phyloP scores from a whole-genome alignment of 495 filamentous ascomycete genomes.

The Xanthoparmelia taractica region DNA sequence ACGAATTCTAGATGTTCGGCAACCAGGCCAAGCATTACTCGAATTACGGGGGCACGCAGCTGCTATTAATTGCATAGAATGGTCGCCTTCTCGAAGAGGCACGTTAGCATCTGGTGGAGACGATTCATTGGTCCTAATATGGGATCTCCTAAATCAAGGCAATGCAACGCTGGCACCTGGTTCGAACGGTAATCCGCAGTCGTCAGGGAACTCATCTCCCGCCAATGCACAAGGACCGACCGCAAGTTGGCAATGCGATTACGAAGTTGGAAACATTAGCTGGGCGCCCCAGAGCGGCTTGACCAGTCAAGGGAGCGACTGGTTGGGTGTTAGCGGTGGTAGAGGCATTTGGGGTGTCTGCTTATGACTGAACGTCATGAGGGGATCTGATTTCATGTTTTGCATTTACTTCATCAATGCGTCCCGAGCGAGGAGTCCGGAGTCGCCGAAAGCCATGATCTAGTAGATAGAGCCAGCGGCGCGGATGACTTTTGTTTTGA shows the following conservation, averaged over 20 bases:
- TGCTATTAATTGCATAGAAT: conserved; percentile 85
- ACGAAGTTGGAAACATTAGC: conserved; percentile 89
- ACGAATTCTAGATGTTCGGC: conserved; percentile 91
- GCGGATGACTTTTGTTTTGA: not conserved
- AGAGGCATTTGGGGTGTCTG: conserved; percentile 86
- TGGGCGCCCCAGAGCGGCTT: conserved; percentile 79
- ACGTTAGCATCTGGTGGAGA: conserved; percentile 88
- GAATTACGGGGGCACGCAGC: conserved; percentile 90
- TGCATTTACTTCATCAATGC: not conserved
- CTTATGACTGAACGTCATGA: conserved; percentile 37
- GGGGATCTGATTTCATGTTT: not conserved
- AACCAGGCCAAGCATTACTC: conserved; percentile 89
- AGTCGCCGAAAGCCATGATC: not conserved
- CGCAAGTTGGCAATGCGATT: conserved; percentile 88
- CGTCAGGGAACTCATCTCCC: conserved; percentile 31
- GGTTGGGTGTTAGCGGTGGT: conserved; percentile 89
- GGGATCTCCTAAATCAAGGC: conserved; percentile 75
- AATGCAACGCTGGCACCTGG: conserved; percentile 38
- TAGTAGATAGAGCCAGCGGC: not conserved
- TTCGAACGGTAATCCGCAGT: conserved; percentile 35
- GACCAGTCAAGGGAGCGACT: conserved; percentile 73
- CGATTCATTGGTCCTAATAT: conserved; percentile 82
- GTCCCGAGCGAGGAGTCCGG: conserved; percentile 1
- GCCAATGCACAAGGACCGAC: conserved; percentile 61
- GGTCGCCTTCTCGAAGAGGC: conserved; percentile 81